Base-by-base conservation (phyloP, 768 basidiomycete genomes). In the Macrocybe gigantea region DNA sequence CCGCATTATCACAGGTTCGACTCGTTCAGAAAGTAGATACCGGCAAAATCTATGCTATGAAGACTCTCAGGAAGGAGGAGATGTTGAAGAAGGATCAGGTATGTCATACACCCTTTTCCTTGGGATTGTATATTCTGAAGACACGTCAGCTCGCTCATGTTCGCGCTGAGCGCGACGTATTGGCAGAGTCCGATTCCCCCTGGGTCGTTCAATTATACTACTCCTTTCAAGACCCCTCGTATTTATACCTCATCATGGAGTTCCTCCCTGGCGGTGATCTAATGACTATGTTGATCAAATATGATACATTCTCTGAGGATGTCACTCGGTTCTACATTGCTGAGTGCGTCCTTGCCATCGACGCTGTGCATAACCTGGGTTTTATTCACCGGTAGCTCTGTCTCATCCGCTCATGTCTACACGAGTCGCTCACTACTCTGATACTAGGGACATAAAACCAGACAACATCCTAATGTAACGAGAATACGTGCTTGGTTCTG, bases 81-180 rank as follows among this genome's bases (percentile, higher is more conserved):
- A 99, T 98, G 96, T 79, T 99, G 66, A 95, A 97, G 69, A 96
- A 96, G 65, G 96, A 99, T 61, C 95, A 99, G 75, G 94, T 88
- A 50, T 41, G 79, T 53, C 11, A 47, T 33, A 14, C 15, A 15
- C 32, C 40, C 53, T 38, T 42, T 33, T 9, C 15, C 31, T 33
- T 15, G 11, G 13, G 3, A 32, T 11, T 33, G 22, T 14, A 38
- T 14, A 38, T 29, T 45, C 34, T 39, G 44, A 38, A 32, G n/a
- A 53, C n/a, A 33, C 11, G 38, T 5, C 55, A 98, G 95, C 77
- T 98, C 41, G 95, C 96, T 10, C 96, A 99, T 65, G 95, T 99
- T 46, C 85, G 95, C 60, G 95, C 96, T 14, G 95, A 98, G 67
- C 84, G 95, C 54, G 95, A 98, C 60, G 92, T 97, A 35, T 78